Base-by-base conservation (phyloP, 2,329 filamentous ascomycete genomes). In the Coniochaeta hoffmannii region DNA sequence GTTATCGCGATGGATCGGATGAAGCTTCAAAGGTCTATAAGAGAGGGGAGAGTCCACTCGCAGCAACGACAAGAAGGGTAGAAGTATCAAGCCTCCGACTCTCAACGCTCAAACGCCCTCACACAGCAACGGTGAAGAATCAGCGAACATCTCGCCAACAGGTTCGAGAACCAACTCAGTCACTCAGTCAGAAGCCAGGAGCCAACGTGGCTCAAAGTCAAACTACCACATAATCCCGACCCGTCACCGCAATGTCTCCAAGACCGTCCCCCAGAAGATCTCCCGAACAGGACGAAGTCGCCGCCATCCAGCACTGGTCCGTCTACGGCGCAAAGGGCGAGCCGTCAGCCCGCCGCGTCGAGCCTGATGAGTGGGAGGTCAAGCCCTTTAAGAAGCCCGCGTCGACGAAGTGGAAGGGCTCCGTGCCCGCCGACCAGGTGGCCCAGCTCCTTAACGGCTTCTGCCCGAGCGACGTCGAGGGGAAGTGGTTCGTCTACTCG, bases 401-500 rank as follows among this genome's bases (percentile, higher is more conserved):
- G 11, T 34, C 41, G 14, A 44, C 53, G 24, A 26, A 28, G 14
- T 54, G 53, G 53, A 32, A 50, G 15, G 38, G 31, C 15, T 24
- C 53, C n/a, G 41, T 54, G 9, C 53, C 53, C 1, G 24, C 26
- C 15, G 3, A 36, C 8, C 30, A 49, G 12, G 26, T 50, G 15
- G 15, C 4, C 5, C 41, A 54, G 28, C 30, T 54, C 10, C 36
- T 54, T 28, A 49, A 54, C 30, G 53, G 53, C 12, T 54, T 49
- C 41, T 49, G 38, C 26, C 53, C 53, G 15, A 10, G n/a, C 12
- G 35, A 24, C 22, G 36, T 50, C 38, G 53, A 54, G 24, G 26
- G 50, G n/a, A 54, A 54, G 53, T 54, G 53, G 53, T 50, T 54
- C 22, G 24, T 54, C 28, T 54, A 50, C 53, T 44, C 53, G 38